Base-by-base conservation (phyloP, 805 yeast species). In the Yueomyces sp. region DNA sequence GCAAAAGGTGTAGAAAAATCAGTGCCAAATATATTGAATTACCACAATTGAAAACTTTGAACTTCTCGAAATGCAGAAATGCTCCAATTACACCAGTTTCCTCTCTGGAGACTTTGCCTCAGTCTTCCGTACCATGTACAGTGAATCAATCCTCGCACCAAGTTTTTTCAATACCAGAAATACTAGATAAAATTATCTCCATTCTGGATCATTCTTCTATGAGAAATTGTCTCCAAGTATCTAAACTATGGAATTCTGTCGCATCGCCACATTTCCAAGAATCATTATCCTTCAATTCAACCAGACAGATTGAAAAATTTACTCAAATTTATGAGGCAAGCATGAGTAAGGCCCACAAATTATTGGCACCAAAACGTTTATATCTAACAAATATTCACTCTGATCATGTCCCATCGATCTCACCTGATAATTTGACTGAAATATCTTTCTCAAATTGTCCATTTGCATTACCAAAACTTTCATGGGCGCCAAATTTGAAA, bases 401-500 rank as follows among this genome's bases (percentile, higher is more conserved):
- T 11, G 5, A 5, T n/a, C 5, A 5, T 34, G 5, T n/a, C 8
- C 37, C 12, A 34, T 9, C 5, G 8, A 34, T 34, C n/a, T 34
- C 37, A 11, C 5, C 26, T 11, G 26, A 71, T 3, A 64, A 69
- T 38, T 57, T 86, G 39, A 68, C 70, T 50, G 77, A 83, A 82
- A 65, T 87, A 31, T 95, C 87, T 58, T 69, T 86, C 52, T 85
- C 82, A 62, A 81, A 88, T 54, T 86, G 95, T 56, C 90, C 95
- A 5, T 70, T 69, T 39, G 56, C 84, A 31, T 53, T 71, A 5
- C 95, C 95, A 3, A 64, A 77, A 0, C 48, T 63, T 5, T 46
- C 57, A 2, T 66, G 80, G 56, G 64, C 79, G 39, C 48, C 65
- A 2, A 69, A 71, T 4, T 52, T 66, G 7, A 39, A 39, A 5